Base-by-base conservation (phyloP, 164 flowering plant genomes). In the Kalanchoe fedtschenkoi region DNA sequence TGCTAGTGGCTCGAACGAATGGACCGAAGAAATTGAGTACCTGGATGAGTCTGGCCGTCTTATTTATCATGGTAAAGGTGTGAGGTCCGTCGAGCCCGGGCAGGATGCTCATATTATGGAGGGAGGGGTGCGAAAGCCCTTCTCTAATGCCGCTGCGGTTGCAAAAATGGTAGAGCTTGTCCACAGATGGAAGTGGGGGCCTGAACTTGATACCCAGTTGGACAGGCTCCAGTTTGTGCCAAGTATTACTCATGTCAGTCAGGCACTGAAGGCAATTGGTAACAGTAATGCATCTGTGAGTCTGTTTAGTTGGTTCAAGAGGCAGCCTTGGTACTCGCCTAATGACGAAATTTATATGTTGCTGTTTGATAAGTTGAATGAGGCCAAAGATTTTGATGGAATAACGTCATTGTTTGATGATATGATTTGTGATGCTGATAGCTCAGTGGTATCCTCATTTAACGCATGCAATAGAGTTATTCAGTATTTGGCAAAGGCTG, bases 131-230 rank as follows among this genome's bases (percentile, higher is more conserved):
- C 89, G 79, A 77, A 86, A 86, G 76, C 87, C 96, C 1, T 72
- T 88, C 55, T 60, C 73, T 64, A 83, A 88, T 74, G 83, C 80
- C 34, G 67, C 78, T 0, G 93, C 88, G 0, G 91, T 92, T 41
- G 82, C 85, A 0, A 92, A 89, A 70, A 80, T 93, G 21, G 86
- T 89, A 5, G 98, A 89, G 79, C 74, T 84, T 42, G 89, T 86
- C 30, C 84, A 77, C 64, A 83, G 98, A 70, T 92, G 98, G 98
- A 86, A 77, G 74, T 92, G 98, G 98, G 97, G 97, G 3, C 98
- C 97, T n/a, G 95, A 92, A 30, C 70, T 92, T 80, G 98, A 92
- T 68, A 75, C 79, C 62, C 98, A 82, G 43, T 80, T 92, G 79
- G 97, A 88, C 68, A 86, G 75, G 39, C 83, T 92, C 32, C 96